These are phyloP conservation scores for Phytophthora pisi DNA, from an alignment of 352 stramenopile species.

Conservation along the genomic window DNA sequence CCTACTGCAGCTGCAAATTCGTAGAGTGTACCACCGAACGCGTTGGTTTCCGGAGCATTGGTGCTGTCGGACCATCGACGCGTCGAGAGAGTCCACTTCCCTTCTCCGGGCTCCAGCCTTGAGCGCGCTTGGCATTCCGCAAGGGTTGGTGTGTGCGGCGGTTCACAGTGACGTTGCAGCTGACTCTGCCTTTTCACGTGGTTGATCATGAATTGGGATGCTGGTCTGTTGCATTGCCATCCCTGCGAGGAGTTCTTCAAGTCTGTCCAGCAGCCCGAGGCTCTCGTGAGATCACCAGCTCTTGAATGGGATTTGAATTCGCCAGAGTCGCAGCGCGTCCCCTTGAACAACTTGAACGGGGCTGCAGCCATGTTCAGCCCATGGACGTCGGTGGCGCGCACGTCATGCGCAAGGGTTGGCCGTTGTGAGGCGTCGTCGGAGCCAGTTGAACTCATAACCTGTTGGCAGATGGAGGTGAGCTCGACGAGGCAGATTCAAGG, in stretches of 20 bases:
- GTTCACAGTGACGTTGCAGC: background rate
- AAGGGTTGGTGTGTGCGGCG: background rate
- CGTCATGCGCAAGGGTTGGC: background rate
- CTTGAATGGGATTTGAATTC: background rate
- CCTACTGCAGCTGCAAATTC: background rate
- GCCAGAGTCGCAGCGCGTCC: background rate
- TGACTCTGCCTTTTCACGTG: background rate
- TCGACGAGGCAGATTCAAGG: too few relatives aligned
- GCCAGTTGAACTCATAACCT: conserved; percentile 6
- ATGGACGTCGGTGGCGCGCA: background rate
- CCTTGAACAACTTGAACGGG: background rate
- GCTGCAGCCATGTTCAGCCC: background rate
- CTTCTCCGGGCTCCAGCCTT: background rate
- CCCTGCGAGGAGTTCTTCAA: conserved; percentile 1
- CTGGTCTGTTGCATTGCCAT: conserved; percentile 5
- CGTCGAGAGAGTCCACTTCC: conserved; percentile 1
- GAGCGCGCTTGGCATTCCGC: background rate
- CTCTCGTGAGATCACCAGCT: background rate
- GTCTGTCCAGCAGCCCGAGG: background rate
- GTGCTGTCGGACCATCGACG: background rate
- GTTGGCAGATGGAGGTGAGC: background rate
- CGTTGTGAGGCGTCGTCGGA: conserved; percentile 1
- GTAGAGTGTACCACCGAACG: background rate
- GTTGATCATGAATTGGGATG: background rate
- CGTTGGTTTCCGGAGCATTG: background rate